These are phyloP conservation scores for Phytophthora colocasiae DNA, from an alignment of 352 stramenopile genomes.

Conservation along the genomic window DNA sequence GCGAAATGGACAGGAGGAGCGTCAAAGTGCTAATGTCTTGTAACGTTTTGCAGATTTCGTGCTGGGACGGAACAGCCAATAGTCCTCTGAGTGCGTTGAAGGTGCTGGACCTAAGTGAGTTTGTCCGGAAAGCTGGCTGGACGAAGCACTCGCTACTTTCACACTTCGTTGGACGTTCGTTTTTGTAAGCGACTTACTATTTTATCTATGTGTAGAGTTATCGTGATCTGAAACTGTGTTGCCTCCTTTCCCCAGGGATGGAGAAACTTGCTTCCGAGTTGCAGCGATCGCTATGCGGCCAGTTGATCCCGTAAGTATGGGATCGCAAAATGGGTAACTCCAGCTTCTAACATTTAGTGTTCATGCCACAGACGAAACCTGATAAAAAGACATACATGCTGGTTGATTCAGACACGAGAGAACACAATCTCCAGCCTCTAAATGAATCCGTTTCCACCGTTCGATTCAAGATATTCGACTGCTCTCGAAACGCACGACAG, in stretches of 20 bases:
- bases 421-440: slow-evolving; percentile 56
- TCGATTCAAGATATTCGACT: slow-evolving; percentile 53
- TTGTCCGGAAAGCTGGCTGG: slow-evolving; percentile 77
- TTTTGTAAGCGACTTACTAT: slow-evolving; percentile 44
- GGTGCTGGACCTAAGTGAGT: slow-evolving; percentile 75
- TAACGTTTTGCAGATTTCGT: slow-evolving; percentile 56
- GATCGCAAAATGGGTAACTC: neutral
- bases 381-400: slow-evolving; percentile 64
- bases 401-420: slow-evolving; percentile 58
- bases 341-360: slow-evolving; percentile 1
- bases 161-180: slow-evolving; percentile 76
- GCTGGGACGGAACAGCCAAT: slow-evolving; percentile 62
- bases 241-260: slow-evolving; percentile 38
- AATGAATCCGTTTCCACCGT: slow-evolving; percentile 61
- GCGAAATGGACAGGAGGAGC: neutral
- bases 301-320: slow-evolving; percentile 44
- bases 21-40: neutral
- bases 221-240: neutral
- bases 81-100: slow-evolving; percentile 53
- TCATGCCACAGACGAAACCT: slow-evolving; percentile 48
- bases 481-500: slow-evolving; percentile 5
- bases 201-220: neutral
- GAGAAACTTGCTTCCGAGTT: slow-evolving; percentile 54
- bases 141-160: slow-evolving; percentile 73
- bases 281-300: slow-evolving; percentile 53